phyloP scores from a whole-genome alignment of 345 rosid species.

The Populus deltoides region DNA sequence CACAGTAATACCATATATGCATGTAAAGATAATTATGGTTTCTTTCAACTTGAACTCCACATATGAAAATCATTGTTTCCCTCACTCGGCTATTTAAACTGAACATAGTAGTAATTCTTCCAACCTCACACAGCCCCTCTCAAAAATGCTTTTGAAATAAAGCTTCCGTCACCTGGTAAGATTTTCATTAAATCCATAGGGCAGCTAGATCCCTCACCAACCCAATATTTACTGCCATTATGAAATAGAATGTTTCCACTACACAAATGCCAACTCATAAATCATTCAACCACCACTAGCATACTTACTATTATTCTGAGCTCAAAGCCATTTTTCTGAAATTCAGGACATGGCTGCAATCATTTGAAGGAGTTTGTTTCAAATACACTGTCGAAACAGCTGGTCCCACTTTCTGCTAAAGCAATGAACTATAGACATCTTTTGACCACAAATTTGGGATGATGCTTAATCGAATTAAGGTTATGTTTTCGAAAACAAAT shows the following conservation, averaged over 20 bases:
- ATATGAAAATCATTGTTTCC: not conserved
- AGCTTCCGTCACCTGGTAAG: not conserved
- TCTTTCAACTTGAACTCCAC: not conserved
- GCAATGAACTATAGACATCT: not conserved
- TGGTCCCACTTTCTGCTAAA: not conserved
- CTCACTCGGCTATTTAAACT: not conserved
- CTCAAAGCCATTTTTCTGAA: not conserved
- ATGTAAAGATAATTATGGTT: not conserved
- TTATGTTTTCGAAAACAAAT: not conserved
- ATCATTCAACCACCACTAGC: not conserved
- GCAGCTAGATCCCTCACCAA: slow-evolving; percentile 3
- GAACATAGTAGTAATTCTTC: not conserved
- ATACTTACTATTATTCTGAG: not conserved
- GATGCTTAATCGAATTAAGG: not conserved
- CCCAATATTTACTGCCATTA: not conserved
- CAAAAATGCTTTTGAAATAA: not conserved
- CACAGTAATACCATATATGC: not conserved
- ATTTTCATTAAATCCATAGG: not conserved
- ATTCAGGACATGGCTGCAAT: not conserved
- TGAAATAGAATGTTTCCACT: not conserved
- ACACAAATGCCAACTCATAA: not conserved
- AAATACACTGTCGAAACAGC: not conserved
- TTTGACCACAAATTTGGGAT: not conserved
- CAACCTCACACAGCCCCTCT: not conserved
- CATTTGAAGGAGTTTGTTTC: not conserved